A percentile compares a stretch with the other conserved stretches of the same genome.
Conservation (phyloP, 2,329 filamentous ascomycete genomes). For the Arthrobotrys musiformis region DNA sequence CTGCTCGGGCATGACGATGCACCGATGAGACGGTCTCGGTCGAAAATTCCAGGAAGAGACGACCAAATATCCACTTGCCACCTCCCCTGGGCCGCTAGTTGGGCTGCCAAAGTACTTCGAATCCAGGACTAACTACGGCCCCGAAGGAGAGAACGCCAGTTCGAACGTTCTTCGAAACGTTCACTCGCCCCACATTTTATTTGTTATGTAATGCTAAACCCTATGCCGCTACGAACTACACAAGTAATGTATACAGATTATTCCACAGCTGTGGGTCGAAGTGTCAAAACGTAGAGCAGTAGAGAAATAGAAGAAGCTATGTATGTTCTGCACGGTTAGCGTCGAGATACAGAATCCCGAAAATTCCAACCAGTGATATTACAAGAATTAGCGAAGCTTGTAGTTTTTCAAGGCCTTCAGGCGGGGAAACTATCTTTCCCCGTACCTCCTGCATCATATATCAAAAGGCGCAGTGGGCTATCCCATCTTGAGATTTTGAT, state of each 20-base stretch:
- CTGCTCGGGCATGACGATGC: background rate
- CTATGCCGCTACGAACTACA: no score
- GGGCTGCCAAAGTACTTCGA: background rate
- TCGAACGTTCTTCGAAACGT: no score
- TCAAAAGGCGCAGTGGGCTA: background rate
- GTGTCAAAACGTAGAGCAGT: background rate
- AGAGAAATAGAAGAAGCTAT: background rate
- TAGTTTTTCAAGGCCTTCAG: background rate
- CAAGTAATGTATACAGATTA: no score
- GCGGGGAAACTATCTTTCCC: background rate
- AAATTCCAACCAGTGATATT: slow-evolving; percentile 18
- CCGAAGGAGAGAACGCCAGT: background rate
- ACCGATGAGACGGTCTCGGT: slow-evolving; percentile 13
- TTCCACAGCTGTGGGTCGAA: background rate
- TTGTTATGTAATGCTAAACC: background rate
- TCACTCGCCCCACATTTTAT: background rate
- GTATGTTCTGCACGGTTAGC: background rate
- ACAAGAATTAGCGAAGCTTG: slow-evolving; percentile 17
- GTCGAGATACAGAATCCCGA: background rate
- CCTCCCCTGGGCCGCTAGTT: slow-evolving; percentile 6
- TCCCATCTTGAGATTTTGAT: slow-evolving; percentile 27
- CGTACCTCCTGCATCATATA: background rate
- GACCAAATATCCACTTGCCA: slow-evolving; percentile 37
- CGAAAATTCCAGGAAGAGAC: background rate
- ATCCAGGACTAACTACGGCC: background rate